These are phyloP conservation scores for Nakazawaea peltata DNA, from an alignment of 805 yeast species.

Conservation along the genomic window DNA sequence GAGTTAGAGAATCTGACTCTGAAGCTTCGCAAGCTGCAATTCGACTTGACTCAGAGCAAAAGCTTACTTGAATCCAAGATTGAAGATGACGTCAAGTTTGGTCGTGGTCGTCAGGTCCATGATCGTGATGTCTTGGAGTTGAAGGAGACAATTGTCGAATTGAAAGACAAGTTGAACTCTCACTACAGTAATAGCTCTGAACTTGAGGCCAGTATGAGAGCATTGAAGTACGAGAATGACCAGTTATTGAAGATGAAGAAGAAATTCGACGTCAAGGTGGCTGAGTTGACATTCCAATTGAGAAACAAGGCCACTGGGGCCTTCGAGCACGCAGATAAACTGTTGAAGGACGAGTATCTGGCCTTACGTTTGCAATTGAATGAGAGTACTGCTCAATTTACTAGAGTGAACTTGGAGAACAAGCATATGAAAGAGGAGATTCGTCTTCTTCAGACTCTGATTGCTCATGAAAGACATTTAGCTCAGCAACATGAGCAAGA, in stretches of 20 bases:
- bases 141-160: conserved; percentile 20
- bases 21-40: conserved; percentile 32
- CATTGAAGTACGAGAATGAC: conserved; percentile 26
- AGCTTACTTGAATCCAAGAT: conserved; percentile 32
- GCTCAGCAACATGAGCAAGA: conserved; percentile 33
- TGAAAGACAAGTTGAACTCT: conserved; percentile 20
- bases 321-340: conserved; percentile 10
- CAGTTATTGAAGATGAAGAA: conserved; percentile 22
- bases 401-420: conserved; percentile 9
- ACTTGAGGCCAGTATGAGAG: conserved; percentile 18
- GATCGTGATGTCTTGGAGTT: conserved; percentile 31
- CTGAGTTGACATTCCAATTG: conserved; percentile 22
- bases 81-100: conserved; percentile 33
- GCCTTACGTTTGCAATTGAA: conserved; percentile 41
- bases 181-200: conserved; percentile 18
- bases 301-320: conserved; percentile 12
- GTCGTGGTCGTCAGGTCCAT: conserved; percentile 35
- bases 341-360: conserved; percentile 34
- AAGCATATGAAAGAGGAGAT: conserved; percentile 42
- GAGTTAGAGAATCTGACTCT: conserved; percentile 18
- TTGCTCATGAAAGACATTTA: conserved; percentile 59
- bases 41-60: conserved; percentile 34
- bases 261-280: conserved; percentile 21
- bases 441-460: conserved; percentile 49
- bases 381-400: conserved; percentile 24